Conservation (phyloP, 805 yeast genomes). For the Torulaspora gathmanii region DNA sequence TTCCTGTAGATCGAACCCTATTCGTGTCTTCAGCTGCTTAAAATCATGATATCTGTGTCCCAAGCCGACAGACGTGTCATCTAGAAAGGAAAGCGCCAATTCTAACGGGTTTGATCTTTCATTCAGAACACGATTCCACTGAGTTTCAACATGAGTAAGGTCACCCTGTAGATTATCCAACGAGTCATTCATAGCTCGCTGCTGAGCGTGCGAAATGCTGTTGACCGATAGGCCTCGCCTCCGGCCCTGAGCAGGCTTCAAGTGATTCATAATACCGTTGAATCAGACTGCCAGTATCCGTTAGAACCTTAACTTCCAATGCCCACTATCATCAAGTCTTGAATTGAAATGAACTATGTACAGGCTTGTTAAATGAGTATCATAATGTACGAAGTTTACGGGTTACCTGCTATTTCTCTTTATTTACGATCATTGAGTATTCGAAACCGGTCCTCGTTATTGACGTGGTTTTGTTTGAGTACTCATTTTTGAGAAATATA, state of each 20-base stretch:
- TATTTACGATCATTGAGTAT: no score
- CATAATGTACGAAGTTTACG: no score
- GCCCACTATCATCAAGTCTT: neutral
- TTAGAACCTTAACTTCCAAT: neutral
- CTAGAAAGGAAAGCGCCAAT: conserved; percentile 74
- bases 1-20: conserved; percentile 53
- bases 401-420: no score
- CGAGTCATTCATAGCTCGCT: conserved; percentile 29
- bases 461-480: no score
- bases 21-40: conserved; percentile 49
- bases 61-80: conserved; percentile 85
- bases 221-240: conserved; percentile 32
- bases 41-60: conserved; percentile 72
- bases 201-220: conserved; percentile 29
- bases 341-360: neutral
- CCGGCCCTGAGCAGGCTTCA: conserved; percentile 22
- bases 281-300: neutral
- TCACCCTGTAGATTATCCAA: conserved; percentile 31
- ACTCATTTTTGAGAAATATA: no score
- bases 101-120: conserved; percentile 76
- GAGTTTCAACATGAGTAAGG: conserved; percentile 35
- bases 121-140: conserved; percentile 48
- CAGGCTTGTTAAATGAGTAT: no score
- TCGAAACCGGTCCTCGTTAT: no score
- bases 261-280: conserved; percentile 19